Conservation (phyloP, 495 filamentous ascomycete species). For the Rusavskia elegans region DNA sequence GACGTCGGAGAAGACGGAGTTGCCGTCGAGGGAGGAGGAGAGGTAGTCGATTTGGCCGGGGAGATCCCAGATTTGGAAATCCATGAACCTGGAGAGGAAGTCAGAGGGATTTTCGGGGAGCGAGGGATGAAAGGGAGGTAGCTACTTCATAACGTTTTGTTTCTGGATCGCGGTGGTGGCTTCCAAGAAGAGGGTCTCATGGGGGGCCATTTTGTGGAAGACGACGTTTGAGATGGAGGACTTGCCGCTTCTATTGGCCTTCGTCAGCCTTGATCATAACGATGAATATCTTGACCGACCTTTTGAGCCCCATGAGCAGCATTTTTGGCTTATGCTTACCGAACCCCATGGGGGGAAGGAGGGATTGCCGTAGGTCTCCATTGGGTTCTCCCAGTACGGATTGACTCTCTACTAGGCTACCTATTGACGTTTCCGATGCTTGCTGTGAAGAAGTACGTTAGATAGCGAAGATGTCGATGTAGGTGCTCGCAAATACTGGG, state of each 20-base stretch:
- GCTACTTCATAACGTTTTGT: conserved; percentile 72
- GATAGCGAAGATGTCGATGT: too few species aligned
- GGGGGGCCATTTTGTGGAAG: conserved; percentile 91
- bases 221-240: conserved; percentile 96
- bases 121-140: not conserved
- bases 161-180: conserved; percentile 86
- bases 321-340: conserved; percentile 56
- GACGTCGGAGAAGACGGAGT: conserved; percentile 81
- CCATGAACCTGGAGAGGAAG: conserved; percentile 48
- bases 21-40: conserved; percentile 38
- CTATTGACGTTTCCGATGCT: too few species aligned
- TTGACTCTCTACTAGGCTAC: too few species aligned
- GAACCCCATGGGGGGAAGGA: not conserved
- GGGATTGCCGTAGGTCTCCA: too few species aligned
- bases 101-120: too few species aligned
- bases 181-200: conserved; percentile 87
- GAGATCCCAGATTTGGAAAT: conserved; percentile 96
- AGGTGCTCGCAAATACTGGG: too few species aligned
- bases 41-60: conserved; percentile 80
- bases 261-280: not conserved
- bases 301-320: conserved; percentile 86
- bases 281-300: conserved; percentile 35
- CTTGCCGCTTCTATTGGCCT: conserved; percentile 67
- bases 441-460: too few species aligned
- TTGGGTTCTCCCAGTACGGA: too few species aligned